Percentiles rank a stretch among this genome's conserved stretches.
These are phyloP conservation scores for Starmerella sp. DNA, from an alignment of 805 yeast genomes.

Conservation along the genomic window DNA sequence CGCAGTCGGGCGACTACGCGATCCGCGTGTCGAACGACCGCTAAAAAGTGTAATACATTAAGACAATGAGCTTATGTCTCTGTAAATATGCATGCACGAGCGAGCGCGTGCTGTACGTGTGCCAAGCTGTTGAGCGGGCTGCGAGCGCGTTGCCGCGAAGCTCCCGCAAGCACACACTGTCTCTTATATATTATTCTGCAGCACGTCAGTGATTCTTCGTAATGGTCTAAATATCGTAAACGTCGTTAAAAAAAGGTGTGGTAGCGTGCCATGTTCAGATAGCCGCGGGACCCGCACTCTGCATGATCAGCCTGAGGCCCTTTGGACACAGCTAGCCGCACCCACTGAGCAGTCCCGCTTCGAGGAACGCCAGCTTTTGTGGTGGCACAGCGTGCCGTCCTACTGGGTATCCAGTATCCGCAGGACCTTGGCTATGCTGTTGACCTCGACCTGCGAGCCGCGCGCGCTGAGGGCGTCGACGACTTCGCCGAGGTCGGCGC, in stretches of 20 bases:
- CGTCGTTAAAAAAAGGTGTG: not conserved
- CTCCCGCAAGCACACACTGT: no score
- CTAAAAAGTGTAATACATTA: not conserved
- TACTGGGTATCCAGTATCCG: slow-evolving; percentile 53
- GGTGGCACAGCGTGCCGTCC: not conserved
- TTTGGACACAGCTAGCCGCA: no score
- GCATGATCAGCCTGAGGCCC: no score
- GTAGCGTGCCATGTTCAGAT: no score
- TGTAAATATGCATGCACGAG: not conserved
- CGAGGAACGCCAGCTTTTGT: no score
- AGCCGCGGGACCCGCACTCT: no score
- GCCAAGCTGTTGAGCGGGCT: no score
- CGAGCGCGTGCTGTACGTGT: not conserved
- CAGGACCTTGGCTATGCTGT: slow-evolving; percentile 72
- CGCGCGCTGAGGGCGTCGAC: slow-evolving; percentile 66
- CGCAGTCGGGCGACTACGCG: slow-evolving; percentile 81
- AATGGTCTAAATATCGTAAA: not conserved
- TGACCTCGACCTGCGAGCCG: slow-evolving; percentile 89
- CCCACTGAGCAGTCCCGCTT: no score
- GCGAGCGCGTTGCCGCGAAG: no score
- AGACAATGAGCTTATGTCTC: no score
- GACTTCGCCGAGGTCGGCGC: slow-evolving; percentile 60
- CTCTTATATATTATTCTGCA: no score
- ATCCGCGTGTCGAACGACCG: slow-evolving; percentile 29
- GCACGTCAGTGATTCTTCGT: not conserved